These are phyloP conservation scores for Homolaphlyctis polyrhiza DNA, from an alignment of 371 early-diverging fungal genomes.

Conservation along the genomic window DNA sequence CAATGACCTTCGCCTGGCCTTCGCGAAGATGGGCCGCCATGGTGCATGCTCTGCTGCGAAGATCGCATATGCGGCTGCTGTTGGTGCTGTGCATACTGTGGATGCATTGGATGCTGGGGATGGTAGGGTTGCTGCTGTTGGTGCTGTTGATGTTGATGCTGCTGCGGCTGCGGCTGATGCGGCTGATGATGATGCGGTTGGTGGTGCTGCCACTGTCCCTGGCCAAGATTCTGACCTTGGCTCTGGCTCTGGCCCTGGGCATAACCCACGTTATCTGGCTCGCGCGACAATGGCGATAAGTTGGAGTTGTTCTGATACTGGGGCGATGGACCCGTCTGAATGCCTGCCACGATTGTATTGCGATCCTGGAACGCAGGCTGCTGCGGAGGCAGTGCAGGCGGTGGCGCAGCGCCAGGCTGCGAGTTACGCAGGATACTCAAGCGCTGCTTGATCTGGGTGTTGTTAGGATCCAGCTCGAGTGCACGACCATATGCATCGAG, in stretches of 20 bases:
- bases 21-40: no score
- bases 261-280: neutral
- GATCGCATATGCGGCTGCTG: neutral
- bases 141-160: neutral
- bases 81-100: neutral
- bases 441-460: slow-evolving; percentile 76
- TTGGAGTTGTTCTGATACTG: neutral
- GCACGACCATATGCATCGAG: slow-evolving; percentile 95
- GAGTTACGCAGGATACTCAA: slow-evolving; percentile 34
- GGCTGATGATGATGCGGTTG: neutral
- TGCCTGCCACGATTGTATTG: neutral
- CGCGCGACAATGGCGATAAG: neutral
- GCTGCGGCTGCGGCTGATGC: neutral
- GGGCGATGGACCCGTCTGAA: slow-evolving; percentile 3
- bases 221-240: neutral
- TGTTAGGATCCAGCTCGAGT: slow-evolving; percentile 81
- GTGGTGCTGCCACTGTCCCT: neutral
- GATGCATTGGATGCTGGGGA: neutral
- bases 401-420: neutral
- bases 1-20: no score
- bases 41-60: neutral
- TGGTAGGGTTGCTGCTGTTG: neutral
- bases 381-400: neutral
- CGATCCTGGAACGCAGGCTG: slow-evolving; percentile 2
- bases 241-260: neutral